Evolutionary conservation across 169 alveolate species (phyloP), one percentile per base, ranked within the genome.

Genomic region (Cryptosporidium ryanae): DNA sequence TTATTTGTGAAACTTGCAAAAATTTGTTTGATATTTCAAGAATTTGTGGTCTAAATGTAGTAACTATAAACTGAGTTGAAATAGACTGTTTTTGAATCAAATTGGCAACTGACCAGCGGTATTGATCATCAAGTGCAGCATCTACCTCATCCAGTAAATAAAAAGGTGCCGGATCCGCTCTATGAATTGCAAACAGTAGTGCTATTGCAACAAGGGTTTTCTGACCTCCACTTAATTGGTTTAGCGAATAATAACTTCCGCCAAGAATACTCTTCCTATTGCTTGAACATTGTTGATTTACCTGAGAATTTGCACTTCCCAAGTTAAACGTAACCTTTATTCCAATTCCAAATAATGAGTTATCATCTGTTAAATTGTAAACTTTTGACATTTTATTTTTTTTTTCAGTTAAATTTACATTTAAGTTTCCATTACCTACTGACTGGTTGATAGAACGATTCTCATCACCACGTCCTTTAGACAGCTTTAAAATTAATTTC

Each of bases 181-280:
- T 84, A 57, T 92, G 94, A 1, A 89, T 38, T 12, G 94, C 91
- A 38, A 92, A 84, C 1, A 92, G 64, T 43, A 92, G 89, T 15
- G 94, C 90, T 65, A 92, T 64, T n/a, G 94, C 90, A 31, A 92
- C 92, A 61, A 92, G 64, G n/a, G 94, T 91, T 84, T 92, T 92
- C 57, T 92, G 94, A n/a, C 94, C 94, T 7, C 94, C 92, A 43
- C 87, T 76, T 46, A 76, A 63, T 44, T 76, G 87, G 48, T 59
- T 59, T 46, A 76, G 71, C 27, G 87, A 76, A 25, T 59, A 76
- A 44, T 76, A 76, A 43, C 25, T 59, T 3, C 50, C 44, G 2
- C 17, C 21, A 50, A 6, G 46, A 18, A 13, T 27, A 46, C 23
- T 76, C 2, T 0, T 1, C 43, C 34, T 61, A 18, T 25, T 61